Percentiles rank a stretch among this genome's conserved stretches.
Evolutionary conservation across 1,284 basidiomycete species (phyloP).

Genomic region (Cutaneotrichosporon arboriforme): DNA sequence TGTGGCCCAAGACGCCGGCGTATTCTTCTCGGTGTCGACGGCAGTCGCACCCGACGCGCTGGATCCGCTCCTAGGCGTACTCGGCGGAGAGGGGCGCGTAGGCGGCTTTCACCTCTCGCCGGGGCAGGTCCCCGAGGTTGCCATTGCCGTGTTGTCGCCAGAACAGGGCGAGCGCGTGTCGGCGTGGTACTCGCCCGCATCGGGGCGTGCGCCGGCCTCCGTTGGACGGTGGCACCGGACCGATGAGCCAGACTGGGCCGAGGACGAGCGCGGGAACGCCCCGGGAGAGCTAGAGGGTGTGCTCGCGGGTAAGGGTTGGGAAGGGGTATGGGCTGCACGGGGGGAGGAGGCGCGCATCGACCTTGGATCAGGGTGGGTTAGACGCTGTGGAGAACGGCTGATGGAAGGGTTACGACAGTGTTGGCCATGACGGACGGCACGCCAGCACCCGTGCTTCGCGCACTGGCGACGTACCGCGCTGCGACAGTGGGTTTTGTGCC

Average conservation of each 20-base stretch:
- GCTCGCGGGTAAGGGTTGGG: conserved; percentile 19
- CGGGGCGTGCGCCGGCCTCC: conserved; percentile 31
- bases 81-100: conserved; percentile 22
- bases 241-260: conserved; percentile 16
- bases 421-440: conserved; percentile 32
- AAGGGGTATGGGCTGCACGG: conserved; percentile 23
- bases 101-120: conserved; percentile 30
- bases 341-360: conserved; percentile 3
- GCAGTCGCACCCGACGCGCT: conserved; percentile 19
- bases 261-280: conserved; percentile 31
- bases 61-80: conserved; percentile 15
- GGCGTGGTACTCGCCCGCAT: conserved; percentile 20
- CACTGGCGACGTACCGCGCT: conserved; percentile 16
- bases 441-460: conserved; percentile 28
- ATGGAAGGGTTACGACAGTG: conserved; percentile 19
- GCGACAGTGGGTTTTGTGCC: conserved; percentile 5
- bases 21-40: conserved; percentile 36
- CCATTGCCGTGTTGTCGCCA: conserved; percentile 29
- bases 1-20: conserved; percentile 8
- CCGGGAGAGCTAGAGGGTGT: conserved; percentile 30
- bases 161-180: conserved; percentile 6
- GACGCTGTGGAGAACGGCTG: not conserved
- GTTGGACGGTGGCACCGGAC: conserved; percentile 42
- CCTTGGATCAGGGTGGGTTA: not conserved
- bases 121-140: conserved; percentile 23